Evolutionary conservation across 2,329 filamentous ascomycete species (phyloP).

Genomic region (Fusarium nanum): DNA sequence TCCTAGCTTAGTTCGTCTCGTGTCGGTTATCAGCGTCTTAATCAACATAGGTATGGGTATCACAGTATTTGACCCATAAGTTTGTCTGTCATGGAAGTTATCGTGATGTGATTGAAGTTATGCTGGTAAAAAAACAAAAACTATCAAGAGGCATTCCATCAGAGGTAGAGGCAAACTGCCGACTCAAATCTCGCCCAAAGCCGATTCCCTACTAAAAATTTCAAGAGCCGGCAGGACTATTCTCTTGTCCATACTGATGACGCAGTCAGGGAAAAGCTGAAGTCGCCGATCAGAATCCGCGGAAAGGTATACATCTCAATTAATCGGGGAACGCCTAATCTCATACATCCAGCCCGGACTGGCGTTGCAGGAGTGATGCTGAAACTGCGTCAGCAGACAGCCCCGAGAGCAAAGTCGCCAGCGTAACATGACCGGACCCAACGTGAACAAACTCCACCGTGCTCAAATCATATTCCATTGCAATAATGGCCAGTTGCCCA

Average conservation of each 20-base stretch:
- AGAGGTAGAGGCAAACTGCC: neutral
- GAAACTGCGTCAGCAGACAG: constrained; percentile 32
- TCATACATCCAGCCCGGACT: constrained; percentile 56
- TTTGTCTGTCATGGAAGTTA: neutral
- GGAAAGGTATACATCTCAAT: constrained; percentile 54
- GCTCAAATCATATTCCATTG: constrained; percentile 50
- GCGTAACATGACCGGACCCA: constrained; percentile 46
- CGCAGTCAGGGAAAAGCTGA: neutral
- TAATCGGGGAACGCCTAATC: constrained; percentile 60
- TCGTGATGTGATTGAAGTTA: neutral
- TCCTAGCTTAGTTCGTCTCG: constrained; percentile 8
- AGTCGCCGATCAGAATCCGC: constrained; percentile 4
- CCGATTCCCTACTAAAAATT: neutral
- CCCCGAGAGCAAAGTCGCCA: constrained; percentile 38
- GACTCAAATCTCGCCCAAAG: neutral
- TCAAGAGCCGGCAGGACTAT: neutral
- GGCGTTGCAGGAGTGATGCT: constrained; percentile 36
- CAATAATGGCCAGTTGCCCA: constrained; percentile 47
- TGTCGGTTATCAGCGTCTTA: neutral
- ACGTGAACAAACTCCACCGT: constrained; percentile 53
- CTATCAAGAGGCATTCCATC: neutral
- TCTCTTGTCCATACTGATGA: neutral
- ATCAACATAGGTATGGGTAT: neutral
- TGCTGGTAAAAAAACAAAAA: neutral
- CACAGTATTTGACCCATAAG: neutral